A percentile compares a stretch with the other conserved stretches of the same genome.
Evolutionary conservation across 306 rosid species (phyloP).

Genomic region (Dryas octopetala): DNA sequence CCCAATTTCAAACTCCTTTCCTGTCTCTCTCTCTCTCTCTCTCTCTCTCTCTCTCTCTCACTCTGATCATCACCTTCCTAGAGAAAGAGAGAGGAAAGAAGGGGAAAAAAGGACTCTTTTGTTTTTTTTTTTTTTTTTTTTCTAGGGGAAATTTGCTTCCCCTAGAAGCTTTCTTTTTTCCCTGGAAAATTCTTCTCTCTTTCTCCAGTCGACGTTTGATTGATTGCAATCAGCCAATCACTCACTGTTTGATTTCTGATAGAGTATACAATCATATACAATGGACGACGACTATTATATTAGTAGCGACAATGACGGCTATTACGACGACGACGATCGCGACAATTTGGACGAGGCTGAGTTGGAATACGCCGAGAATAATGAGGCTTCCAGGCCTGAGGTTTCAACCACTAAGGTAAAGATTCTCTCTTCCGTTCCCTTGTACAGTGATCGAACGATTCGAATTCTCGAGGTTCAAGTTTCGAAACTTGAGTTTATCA

Average conservation of each 20-base stretch:
- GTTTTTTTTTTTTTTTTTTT: background rate
- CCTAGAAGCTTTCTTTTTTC: conserved; percentile 5
- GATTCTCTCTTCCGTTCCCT: background rate
- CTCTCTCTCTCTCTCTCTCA: background rate
- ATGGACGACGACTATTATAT: conserved; percentile 23
- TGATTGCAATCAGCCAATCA: background rate
- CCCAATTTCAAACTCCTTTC: no score
- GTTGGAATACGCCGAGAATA: conserved; percentile 12
- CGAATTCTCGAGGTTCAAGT: background rate
- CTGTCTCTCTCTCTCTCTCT: background rate
- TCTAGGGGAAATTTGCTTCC: conserved; percentile 14
- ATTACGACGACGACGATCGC: conserved; percentile 13
- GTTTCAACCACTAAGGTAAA: conserved; percentile 22
- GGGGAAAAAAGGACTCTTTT: background rate
- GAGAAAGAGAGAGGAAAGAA: background rate
- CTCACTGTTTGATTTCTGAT: background rate
- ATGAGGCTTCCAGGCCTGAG: background rate
- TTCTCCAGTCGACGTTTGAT: background rate
- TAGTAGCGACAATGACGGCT: conserved; percentile 15
- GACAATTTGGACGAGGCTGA: background rate
- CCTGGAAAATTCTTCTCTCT: background rate
- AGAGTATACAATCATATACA: background rate
- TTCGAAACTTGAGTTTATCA: background rate
- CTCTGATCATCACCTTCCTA: no score
- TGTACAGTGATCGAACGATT: background rate